Evolutionary conservation across 768 basidiomycete species (phyloP), one percentile per base, ranked within the genome.

Genomic region (Leucocoprinus birnbaumii): DNA sequence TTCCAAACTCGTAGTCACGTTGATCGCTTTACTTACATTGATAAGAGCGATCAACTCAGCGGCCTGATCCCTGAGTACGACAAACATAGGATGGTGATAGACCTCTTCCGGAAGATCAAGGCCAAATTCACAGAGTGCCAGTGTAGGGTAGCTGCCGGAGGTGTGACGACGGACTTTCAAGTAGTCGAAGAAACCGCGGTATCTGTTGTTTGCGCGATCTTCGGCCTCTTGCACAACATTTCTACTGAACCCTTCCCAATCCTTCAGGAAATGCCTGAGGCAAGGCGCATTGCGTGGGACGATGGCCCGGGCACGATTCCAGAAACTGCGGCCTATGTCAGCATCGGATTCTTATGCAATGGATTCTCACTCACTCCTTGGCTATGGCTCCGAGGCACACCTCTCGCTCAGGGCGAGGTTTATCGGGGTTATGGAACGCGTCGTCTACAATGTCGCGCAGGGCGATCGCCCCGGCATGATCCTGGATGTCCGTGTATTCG

Each of bases 91-190:
- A 43, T 75, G 67, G 3, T 66, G n/a, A 42, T 68, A 61, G 22
- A 72, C 66, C 19, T 71, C 64, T 27, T 72, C 65, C 3, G 73
- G 66, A 1, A 75, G 51, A 47, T 71, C 56, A 35, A 72, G 38
- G 7, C 57, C 66, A 48, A 74, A 53, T 37, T 70, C 69, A 8
- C 60, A 43, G 7, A 68, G 56, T 13, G 63, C 64, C 48, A 71
- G 66, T 8, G 63, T 63, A 0, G 74, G 67, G 18, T 60, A 57
- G 6, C 59, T 59, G 3, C 72, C 73, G 46, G 66, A 61, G 3
- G 65, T 71, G 10, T 66, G 50, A 9, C 72, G 65, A 5, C 73
- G 71, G 31, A 71, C 40, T 3, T 56, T 56, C 3, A 76, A 56
- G 51, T 69, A 76, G 19, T 61, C 64, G 1, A 65, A 60, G 38